phyloP scores from a whole-genome alignment of 2,329 filamentous ascomycete species.

The Botryotinia calthae region DNA sequence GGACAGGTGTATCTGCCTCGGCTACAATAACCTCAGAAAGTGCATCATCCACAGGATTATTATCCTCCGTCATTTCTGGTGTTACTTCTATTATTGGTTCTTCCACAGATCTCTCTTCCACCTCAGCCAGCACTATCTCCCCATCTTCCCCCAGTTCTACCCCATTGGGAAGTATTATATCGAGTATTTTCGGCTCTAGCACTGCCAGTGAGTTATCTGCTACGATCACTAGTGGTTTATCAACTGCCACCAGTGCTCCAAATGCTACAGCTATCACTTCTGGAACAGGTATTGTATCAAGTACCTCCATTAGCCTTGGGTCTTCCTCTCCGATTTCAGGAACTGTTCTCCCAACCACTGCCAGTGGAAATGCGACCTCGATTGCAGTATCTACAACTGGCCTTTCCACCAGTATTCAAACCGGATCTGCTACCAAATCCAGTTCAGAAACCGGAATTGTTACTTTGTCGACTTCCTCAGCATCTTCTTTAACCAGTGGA shows the following conservation, averaged over 20 bases:
- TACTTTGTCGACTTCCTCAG: not conserved
- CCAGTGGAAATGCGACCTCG: slow-evolving; percentile 1
- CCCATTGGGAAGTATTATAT: slow-evolving; percentile 21
- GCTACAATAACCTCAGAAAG: not conserved
- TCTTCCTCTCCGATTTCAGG: slow-evolving; percentile 3
- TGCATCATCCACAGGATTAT: not conserved
- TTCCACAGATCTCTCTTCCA: not conserved
- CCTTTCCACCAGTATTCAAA: not conserved
- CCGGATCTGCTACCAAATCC: not conserved
- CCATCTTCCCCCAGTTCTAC: slow-evolving; percentile 1
- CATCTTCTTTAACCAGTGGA: not conserved
- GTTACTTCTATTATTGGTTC: slow-evolving; percentile 8
- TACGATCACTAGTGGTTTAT: not conserved
- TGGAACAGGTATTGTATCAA: slow-evolving; percentile 10
- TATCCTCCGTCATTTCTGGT: not conserved
- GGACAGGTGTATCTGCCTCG: not conserved
- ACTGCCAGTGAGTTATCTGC: not conserved
- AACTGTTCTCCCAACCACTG: slow-evolving; percentile 12
- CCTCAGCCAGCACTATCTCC: not conserved
- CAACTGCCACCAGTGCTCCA: slow-evolving; percentile 8
- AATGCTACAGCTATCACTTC: slow-evolving; percentile 7
- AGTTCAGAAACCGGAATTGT: slow-evolving; percentile 13
- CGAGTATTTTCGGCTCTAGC: slow-evolving; percentile 21
- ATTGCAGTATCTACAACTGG: not conserved
- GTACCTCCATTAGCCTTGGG: slow-evolving; percentile 15